Conservation (phyloP, 2,329 filamentous ascomycete species). For the Alternaria arborescens region DNA sequence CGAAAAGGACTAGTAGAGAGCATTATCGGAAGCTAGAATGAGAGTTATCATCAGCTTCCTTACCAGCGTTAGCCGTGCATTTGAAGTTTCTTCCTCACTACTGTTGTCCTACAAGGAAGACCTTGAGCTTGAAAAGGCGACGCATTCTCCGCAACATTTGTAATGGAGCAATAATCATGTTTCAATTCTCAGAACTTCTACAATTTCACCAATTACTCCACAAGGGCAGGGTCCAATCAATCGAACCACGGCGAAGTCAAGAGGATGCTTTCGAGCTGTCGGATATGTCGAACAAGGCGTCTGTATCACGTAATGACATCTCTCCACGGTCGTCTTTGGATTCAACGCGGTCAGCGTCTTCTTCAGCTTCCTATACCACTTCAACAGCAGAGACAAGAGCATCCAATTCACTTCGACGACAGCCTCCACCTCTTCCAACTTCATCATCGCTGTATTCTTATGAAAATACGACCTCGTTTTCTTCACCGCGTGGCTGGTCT, state of each 20-base stretch:
- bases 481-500: slow-evolving; percentile 40
- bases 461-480: slow-evolving; percentile 46
- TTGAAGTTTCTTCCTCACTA: slow-evolving; percentile 10
- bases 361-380: slow-evolving; percentile 15
- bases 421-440: slow-evolving; percentile 46
- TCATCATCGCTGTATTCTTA: slow-evolving; percentile 38
- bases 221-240: not conserved
- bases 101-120: slow-evolving; percentile 16
- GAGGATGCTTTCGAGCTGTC: slow-evolving; percentile 20
- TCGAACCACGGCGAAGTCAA: not conserved
- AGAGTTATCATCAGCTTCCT: not conserved
- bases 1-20: slow-evolving; percentile 13
- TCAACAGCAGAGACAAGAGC: slow-evolving; percentile 5
- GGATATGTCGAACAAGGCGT: slow-evolving; percentile 28
- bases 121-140: slow-evolving; percentile 28
- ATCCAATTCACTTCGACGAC: slow-evolving; percentile 27
- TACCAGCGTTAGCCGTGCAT: slow-evolving; percentile 23
- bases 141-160: slow-evolving; percentile 1
- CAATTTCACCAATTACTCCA: not conserved
- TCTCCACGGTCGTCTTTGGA: slow-evolving; percentile 55
- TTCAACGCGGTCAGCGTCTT: slow-evolving; percentile 45
- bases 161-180: slow-evolving; percentile 5
- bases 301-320: slow-evolving; percentile 50
- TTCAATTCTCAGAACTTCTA: not conserved
- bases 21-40: slow-evolving; percentile 4